Evolutionary conservation across 768 basidiomycete species (phyloP), one percentile per base, ranked within the genome.

Genomic region (Hirschioporus abietinus): DNA sequence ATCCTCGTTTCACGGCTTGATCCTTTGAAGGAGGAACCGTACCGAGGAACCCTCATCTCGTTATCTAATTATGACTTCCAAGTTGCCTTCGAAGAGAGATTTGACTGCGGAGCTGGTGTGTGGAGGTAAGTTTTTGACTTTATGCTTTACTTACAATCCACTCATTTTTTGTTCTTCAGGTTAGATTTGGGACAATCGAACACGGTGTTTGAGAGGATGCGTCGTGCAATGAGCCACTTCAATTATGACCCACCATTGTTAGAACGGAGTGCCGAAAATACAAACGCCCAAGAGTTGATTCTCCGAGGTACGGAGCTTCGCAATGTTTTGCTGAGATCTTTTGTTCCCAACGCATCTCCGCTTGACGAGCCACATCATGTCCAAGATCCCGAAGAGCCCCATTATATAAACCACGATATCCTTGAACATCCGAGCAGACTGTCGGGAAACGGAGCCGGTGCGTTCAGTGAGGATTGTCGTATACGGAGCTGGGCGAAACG

Each of bases 401-500:
- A 70, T n/a, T 79, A 81, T 64, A 76, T 79, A 35, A 68, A 77
- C 1, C 77, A 76, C 62, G 77, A 77, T 35, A 76, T 69, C 7
- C 73, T 82, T 58, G 82, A 80, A 58, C 82, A 81, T 66, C 72
- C 70, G 2, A 72, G 71, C 66, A 72, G 70, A 60, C 75, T 74
- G 24, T 66, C 63, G 9, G 66, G 64, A 24, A 72, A 71, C 35
- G 68, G 72, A 9, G 70, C 72, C 30, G 87, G 88, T 18, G 80
- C 85, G 10, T 90, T 96, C 76, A 81, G 80, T 67, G 80, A 88
- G 25, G 88, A 97, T 72, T 84, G 89, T 78, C 79, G 86, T 60
- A 90, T 97, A 52, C 85, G 86, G 68, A 92, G 89, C 71, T 96
- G 95, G 95, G 89, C 87, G 8, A 78, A 78, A 66, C 82, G 95